Conservation (phyloP, 148 eudicot species). For the Nepenthes gracilis region DNA sequence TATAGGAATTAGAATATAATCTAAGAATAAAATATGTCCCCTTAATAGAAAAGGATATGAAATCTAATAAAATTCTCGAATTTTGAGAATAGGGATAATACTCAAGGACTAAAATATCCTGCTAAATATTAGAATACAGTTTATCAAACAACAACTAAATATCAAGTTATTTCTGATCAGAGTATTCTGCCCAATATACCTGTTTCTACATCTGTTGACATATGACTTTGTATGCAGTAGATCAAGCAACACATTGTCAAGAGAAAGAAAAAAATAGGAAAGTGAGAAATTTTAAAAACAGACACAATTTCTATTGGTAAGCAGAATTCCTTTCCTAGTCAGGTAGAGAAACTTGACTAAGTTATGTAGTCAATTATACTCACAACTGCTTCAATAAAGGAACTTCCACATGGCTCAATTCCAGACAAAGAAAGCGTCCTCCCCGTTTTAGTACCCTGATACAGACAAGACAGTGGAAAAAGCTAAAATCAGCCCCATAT, state of each 20-base stretch:
- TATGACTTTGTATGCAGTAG: neutral
- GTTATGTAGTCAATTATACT: conserved; percentile 20
- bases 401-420: conserved; percentile 81
- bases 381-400: conserved; percentile 81
- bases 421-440: conserved; percentile 97
- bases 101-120: too few species aligned
- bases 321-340: neutral
- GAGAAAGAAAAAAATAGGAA: neutral
- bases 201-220: too few species aligned
- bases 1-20: too few species aligned
- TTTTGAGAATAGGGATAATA: too few species aligned
- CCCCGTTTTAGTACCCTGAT: conserved; percentile 79
- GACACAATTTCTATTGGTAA: neutral
- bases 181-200: too few species aligned
- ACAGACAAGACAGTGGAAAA: conserved; percentile 9
- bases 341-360: neutral
- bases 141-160: too few species aligned
- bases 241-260: neutral
- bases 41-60: too few species aligned
- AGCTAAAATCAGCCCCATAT: conserved; percentile 2
- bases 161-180: too few species aligned
- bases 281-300: neutral
- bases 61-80: too few species aligned
- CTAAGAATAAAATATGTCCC: too few species aligned
- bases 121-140: too few species aligned